Conservation (phyloP, 768 basidiomycete species). For the Pleurotus cornucopiae region DNA sequence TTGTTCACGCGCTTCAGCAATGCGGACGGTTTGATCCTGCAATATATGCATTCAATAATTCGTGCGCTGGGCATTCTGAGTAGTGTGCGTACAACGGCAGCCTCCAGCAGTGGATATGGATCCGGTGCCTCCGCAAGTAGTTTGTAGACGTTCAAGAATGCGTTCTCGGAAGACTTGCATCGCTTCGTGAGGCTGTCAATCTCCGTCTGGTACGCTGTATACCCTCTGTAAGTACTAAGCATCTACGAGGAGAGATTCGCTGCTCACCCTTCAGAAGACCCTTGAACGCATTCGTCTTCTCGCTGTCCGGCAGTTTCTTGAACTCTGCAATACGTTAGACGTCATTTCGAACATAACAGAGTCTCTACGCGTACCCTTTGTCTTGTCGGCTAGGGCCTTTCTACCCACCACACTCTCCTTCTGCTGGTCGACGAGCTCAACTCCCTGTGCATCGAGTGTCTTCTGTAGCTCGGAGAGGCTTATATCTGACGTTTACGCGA, state of each 20-base stretch:
- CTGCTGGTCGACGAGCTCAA: constrained; percentile 97
- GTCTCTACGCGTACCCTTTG: constrained; percentile 67
- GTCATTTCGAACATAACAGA: background rate
- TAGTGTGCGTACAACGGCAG: constrained; percentile 61
- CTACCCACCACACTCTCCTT: constrained; percentile 94
- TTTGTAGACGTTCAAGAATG: constrained; percentile 96
- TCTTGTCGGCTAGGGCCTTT: constrained; percentile 92
- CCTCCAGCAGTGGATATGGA: constrained; percentile 94
- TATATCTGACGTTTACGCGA: constrained; percentile 51
- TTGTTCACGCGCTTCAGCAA: constrained; percentile 73
- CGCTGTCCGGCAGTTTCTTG: constrained; percentile 89
- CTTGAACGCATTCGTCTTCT: constrained; percentile 87
- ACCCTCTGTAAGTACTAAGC: too few species aligned
- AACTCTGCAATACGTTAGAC: constrained; percentile 50
- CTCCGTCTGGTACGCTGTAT: constrained; percentile 87
- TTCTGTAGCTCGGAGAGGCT: constrained; percentile 89
- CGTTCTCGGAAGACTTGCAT: constrained; percentile 88
- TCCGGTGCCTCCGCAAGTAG: constrained; percentile 95
- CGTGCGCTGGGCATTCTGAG: background rate
- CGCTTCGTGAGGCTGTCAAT: constrained; percentile 95
- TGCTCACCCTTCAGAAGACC: constrained; percentile 76
- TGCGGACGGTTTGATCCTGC: constrained; percentile 92
- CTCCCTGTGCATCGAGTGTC: constrained; percentile 85
- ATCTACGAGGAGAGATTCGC: background rate
- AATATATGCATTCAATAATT: background rate